phyloP scores from a whole-genome alignment of 2,329 filamentous ascomycete species.

The Cladosporium austrohemisphaericum region DNA sequence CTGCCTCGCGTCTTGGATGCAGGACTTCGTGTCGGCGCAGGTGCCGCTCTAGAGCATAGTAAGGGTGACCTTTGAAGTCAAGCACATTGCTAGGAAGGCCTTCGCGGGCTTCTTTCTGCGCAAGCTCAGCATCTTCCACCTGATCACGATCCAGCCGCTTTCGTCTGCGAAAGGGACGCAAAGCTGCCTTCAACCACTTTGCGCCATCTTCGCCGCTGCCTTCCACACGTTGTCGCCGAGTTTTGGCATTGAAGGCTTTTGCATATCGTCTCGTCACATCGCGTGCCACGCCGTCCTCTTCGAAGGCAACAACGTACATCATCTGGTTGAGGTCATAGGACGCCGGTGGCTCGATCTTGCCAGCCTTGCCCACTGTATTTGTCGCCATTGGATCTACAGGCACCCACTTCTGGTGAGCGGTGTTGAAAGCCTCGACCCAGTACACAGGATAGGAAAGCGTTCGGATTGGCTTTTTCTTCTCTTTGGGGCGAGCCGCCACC shows the following conservation, averaged over 20 bases:
- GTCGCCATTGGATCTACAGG: slow-evolving; percentile 83
- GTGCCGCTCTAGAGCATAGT: slow-evolving; percentile 74
- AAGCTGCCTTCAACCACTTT: slow-evolving; percentile 53
- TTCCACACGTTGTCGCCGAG: slow-evolving; percentile 76
- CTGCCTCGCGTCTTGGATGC: slow-evolving; percentile 65
- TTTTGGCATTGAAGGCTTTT: slow-evolving; percentile 88
- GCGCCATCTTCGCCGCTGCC: slow-evolving; percentile 50
- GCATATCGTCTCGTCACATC: slow-evolving; percentile 87
- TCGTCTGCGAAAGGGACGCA: slow-evolving; percentile 42
- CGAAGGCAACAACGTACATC: slow-evolving; percentile 80
- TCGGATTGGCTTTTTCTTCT: slow-evolving; percentile 47
- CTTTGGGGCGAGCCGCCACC: slow-evolving; percentile 16
- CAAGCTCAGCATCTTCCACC: slow-evolving; percentile 75
- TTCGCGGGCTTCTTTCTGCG: slow-evolving; percentile 67
- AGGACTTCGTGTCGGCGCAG: slow-evolving; percentile 80
- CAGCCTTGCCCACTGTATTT: slow-evolving; percentile 69
- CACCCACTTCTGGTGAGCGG: slow-evolving; percentile 86
- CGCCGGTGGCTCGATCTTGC: slow-evolving; percentile 76
- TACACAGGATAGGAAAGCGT: slow-evolving; percentile 81
- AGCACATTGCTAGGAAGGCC: slow-evolving; percentile 46
- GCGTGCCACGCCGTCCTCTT: slow-evolving; percentile 69
- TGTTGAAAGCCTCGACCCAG: slow-evolving; percentile 90
- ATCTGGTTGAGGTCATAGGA: slow-evolving; percentile 73
- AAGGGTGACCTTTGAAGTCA: slow-evolving; percentile 41
- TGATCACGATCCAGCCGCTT: slow-evolving; percentile 63